These are phyloP conservation scores for Debaryomycetaceae sp. DNA, from an alignment of 1,139 yeast genomes.

Conservation along the genomic window DNA sequence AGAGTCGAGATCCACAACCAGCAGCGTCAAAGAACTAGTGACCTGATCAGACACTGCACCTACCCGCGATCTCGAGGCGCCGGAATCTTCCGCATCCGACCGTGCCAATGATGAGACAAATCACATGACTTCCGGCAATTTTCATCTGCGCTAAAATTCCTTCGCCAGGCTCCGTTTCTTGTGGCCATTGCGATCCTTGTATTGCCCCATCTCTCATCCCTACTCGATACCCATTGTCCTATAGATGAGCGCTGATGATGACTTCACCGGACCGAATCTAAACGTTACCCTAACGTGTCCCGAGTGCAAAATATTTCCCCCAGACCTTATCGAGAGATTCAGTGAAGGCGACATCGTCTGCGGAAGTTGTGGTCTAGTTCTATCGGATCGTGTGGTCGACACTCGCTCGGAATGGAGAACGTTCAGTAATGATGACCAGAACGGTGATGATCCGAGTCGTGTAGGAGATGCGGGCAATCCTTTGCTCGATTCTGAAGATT, in stretches of 20 bases:
- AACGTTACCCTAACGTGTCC: conserved; percentile 90
- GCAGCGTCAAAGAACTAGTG: too few species aligned
- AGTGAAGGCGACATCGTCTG: conserved; percentile 98
- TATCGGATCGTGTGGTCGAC: conserved; percentile 87
- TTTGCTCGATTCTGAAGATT: conserved; percentile 78
- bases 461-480: conserved; percentile 99
- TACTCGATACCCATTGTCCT: too few species aligned
- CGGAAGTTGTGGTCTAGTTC: conserved; percentile 89
- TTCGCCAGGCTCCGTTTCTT: too few species aligned
- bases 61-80: too few species aligned
- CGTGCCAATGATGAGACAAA: too few species aligned
- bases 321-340: conserved; percentile 88
- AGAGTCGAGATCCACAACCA: too few species aligned
- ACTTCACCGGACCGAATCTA: conserved; percentile 54
- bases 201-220: too few species aligned
- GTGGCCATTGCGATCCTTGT: too few species aligned
- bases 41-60: too few species aligned
- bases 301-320: conserved; percentile 92
- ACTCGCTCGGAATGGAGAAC: conserved; percentile 99
- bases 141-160: too few species aligned
- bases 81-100: too few species aligned
- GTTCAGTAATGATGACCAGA: conserved; percentile 92
- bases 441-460: conserved; percentile 98
- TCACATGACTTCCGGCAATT: too few species aligned
- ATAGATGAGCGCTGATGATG: conserved; percentile 1